A percentile compares a stretch with the other conserved stretches of the same genome.
Conservation (phyloP, 257 asterid genomes). For the Solanum peruvianum region DNA sequence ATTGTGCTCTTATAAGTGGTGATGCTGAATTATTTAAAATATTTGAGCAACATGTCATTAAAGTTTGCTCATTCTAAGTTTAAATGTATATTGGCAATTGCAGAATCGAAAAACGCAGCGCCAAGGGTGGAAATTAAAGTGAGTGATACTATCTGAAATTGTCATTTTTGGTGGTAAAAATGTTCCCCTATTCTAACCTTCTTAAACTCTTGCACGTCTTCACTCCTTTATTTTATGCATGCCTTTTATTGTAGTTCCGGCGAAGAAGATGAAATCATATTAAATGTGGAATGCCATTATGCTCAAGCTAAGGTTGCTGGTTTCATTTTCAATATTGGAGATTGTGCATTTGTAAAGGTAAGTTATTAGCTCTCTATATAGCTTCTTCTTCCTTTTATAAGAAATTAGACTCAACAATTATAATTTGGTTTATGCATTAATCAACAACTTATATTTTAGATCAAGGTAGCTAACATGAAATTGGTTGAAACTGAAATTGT, state of each 20-base stretch:
- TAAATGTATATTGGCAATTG: constrained; percentile 10
- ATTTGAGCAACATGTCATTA: neutral
- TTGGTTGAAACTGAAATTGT: neutral
- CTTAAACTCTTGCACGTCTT: neutral
- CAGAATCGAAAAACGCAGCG: constrained; percentile 43
- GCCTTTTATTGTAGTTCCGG: constrained; percentile 34
- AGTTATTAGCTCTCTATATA: neutral
- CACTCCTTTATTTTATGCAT: constrained; percentile 9
- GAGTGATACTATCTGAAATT: constrained; percentile 43
- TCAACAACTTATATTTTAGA: neutral
- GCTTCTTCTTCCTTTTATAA: neutral
- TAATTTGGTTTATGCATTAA: neutral
- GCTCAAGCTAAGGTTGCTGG: constrained; percentile 59
- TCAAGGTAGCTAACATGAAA: neutral
- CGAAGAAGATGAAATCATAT: constrained; percentile 75
- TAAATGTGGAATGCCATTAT: constrained; percentile 70
- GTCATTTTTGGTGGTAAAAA: constrained; percentile 23
- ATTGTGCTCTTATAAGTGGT: neutral
- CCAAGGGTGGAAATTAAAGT: constrained; percentile 54
- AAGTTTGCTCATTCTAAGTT: neutral
- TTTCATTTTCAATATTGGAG: constrained; percentile 48
- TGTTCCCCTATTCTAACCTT: neutral
- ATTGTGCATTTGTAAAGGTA: constrained; percentile 73
- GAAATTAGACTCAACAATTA: neutral
- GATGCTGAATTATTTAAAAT: neutral